These are phyloP conservation scores for Halophytophthora polymorphica DNA, from an alignment of 352 stramenopile species.

Conservation along the genomic window DNA sequence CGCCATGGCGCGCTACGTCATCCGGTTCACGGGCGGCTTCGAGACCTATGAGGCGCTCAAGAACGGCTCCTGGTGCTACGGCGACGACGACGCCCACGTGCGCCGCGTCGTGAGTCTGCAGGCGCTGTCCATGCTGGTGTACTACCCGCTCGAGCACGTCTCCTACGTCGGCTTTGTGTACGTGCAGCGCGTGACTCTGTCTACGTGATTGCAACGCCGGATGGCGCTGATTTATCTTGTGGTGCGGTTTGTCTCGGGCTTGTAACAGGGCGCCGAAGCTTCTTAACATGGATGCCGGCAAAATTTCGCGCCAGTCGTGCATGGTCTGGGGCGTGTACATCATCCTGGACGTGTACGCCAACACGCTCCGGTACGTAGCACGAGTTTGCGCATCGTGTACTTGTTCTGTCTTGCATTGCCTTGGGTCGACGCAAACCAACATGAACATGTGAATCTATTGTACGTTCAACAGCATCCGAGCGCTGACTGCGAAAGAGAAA, in stretches of 20 bases:
- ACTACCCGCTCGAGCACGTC: constrained; percentile 84
- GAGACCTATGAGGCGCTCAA: constrained; percentile 72
- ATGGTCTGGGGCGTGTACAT: constrained; percentile 73
- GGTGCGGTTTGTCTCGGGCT: constrained; percentile 3
- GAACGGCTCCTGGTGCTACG: constrained; percentile 76
- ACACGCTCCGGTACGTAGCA: constrained; percentile 54
- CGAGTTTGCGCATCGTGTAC: no score
- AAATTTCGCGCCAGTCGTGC: constrained; percentile 67
- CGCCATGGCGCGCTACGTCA: constrained; percentile 74
- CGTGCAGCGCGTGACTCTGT: constrained; percentile 15
- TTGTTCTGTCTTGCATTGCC: neutral
- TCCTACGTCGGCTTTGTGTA: constrained; percentile 85
- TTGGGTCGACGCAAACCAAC: neutral
- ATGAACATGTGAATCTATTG: neutral
- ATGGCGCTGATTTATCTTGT: constrained; percentile 2
- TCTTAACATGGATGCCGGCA: constrained; percentile 69
- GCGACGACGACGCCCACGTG: constrained; percentile 64
- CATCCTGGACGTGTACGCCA: constrained; percentile 75
- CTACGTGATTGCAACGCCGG: neutral
- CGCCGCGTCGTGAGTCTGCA: constrained; percentile 59
- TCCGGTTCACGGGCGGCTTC: constrained; percentile 73
- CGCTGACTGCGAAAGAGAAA: constrained; percentile 57
- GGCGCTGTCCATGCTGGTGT: constrained; percentile 78
- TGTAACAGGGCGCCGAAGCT: constrained; percentile 63
- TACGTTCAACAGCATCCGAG: constrained; percentile 39